These are phyloP conservation scores for Beauveria sp. DNA, from an alignment of 2,329 filamentous ascomycete species.

Conservation along the genomic window DNA sequence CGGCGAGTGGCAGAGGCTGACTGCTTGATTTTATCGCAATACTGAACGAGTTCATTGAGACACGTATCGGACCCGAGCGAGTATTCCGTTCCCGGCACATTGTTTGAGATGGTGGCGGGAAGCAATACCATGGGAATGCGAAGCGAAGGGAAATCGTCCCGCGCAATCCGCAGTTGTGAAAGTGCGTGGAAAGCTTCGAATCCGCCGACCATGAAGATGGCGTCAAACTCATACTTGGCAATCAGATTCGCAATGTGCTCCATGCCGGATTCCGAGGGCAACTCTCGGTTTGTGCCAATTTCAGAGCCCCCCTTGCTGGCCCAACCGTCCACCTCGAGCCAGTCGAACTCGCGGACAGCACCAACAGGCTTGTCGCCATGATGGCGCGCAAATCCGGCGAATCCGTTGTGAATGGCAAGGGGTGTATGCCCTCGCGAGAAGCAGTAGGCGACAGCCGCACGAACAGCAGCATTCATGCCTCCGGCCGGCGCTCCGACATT, in stretches of 20 bases:
- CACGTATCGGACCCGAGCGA: constrained; percentile 95
- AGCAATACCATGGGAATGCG: constrained; percentile 88
- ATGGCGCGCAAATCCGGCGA: constrained; percentile 87
- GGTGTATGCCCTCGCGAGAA: constrained; percentile 86
- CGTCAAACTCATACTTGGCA: constrained; percentile 81
- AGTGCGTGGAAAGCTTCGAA: constrained; percentile 96
- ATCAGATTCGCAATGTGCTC: constrained; percentile 76
- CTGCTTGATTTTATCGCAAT: constrained; percentile 96
- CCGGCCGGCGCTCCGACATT: constrained; percentile 94
- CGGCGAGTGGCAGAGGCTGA: constrained; percentile 89
- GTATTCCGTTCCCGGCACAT: constrained; percentile 95
- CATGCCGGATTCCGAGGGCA: constrained; percentile 80
- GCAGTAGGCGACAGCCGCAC: constrained; percentile 90
- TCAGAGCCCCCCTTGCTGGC: constrained; percentile 95
- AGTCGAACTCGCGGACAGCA: constrained; percentile 77
- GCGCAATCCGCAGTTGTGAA: constrained; percentile 75
- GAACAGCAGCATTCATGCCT: constrained; percentile 95
- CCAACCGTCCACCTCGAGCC: constrained; percentile 94
- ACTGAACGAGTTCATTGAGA: constrained; percentile 86
- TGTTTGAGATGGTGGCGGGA: constrained; percentile 97
- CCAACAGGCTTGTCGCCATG: constrained; percentile 75
- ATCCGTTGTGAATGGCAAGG: constrained; percentile 91
- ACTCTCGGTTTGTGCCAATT: constrained; percentile 92
- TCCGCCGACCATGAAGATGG: constrained; percentile 83
- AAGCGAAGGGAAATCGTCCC: constrained; percentile 71